Conservation (phyloP, 257 asterid genomes). For the Solanum medicagineum region DNA sequence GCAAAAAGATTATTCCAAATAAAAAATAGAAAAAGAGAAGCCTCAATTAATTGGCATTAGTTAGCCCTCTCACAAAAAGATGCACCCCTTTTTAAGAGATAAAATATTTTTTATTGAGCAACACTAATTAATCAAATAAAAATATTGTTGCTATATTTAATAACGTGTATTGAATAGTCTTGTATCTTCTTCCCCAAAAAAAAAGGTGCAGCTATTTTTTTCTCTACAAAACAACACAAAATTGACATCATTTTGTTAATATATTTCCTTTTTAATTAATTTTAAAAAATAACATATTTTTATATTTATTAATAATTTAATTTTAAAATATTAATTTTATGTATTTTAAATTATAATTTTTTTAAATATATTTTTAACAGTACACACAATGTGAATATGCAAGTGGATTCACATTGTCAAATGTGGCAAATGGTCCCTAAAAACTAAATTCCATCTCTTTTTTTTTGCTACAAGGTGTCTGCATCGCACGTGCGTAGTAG, state of each 20-base stretch:
- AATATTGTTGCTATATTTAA: too few relatives aligned
- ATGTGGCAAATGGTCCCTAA: background rate
- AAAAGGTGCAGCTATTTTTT: too few relatives aligned
- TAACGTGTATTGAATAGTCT: background rate
- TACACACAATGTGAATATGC: background rate
- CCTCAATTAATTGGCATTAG: background rate
- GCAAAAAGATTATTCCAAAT: background rate
- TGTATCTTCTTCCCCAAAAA: too few relatives aligned
- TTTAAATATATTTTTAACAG: too few relatives aligned
- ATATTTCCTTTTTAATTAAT: too few relatives aligned
- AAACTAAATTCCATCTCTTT: background rate
- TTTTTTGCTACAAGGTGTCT: background rate
- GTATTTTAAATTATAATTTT: too few relatives aligned
- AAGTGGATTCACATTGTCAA: background rate
- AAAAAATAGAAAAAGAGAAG: background rate
- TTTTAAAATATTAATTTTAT: too few relatives aligned
- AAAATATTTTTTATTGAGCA: too few relatives aligned
- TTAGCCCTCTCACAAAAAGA: background rate
- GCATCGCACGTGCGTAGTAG: background rate
- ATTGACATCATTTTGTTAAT: background rate
- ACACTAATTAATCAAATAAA: too few relatives aligned
- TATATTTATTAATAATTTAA: too few relatives aligned
- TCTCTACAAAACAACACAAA: background rate
- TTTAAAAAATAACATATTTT: too few relatives aligned
- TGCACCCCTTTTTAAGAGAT: background rate